Conservation (phyloP, 306 rosid genomes). For the Echinosophora koreensis region DNA sequence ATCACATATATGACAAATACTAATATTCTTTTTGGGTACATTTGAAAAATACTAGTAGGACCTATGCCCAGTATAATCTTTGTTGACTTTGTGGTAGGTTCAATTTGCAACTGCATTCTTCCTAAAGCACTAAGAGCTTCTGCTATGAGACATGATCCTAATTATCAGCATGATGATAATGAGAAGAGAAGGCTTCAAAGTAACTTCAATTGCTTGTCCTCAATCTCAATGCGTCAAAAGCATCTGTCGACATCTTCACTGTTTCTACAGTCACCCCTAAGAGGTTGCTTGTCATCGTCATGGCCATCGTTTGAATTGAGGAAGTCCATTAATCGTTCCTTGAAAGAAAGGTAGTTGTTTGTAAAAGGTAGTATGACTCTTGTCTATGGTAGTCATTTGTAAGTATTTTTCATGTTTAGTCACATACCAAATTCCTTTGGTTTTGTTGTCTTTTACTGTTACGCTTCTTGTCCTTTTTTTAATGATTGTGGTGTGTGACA, state of each 20-base stretch:
- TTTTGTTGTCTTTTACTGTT: conserved; percentile 9
- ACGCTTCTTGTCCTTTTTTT: conserved; percentile 11
- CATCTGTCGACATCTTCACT: conserved; percentile 84
- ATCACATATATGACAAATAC: not conserved
- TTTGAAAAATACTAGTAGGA: not conserved
- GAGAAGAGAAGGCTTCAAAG: conserved; percentile 81
- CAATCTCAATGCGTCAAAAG: conserved; percentile 94
- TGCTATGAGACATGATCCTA: conserved; percentile 79
- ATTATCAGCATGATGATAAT: conserved; percentile 61
- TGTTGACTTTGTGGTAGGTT: conserved; percentile 62
- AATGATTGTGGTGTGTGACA: conserved; percentile 22
- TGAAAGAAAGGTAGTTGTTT: conserved; percentile 87
- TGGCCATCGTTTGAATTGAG: conserved; percentile 92
- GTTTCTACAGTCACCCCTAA: conserved; percentile 90
- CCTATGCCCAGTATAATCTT: not conserved
- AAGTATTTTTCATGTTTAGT: conserved; percentile 39
- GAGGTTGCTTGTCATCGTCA: conserved; percentile 82
- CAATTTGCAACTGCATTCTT: conserved; percentile 86
- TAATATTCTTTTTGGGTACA: not conserved
- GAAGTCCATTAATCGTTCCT: conserved; percentile 76
- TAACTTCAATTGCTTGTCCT: conserved; percentile 75
- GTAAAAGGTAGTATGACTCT: too few species aligned
- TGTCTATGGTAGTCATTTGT: conserved; percentile 33
- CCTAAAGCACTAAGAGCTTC: conserved; percentile 85
- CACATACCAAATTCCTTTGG: conserved; percentile 20